Conservation (phyloP, 2,329 filamentous ascomycete species). For the Gnomoniopsis sp. region DNA sequence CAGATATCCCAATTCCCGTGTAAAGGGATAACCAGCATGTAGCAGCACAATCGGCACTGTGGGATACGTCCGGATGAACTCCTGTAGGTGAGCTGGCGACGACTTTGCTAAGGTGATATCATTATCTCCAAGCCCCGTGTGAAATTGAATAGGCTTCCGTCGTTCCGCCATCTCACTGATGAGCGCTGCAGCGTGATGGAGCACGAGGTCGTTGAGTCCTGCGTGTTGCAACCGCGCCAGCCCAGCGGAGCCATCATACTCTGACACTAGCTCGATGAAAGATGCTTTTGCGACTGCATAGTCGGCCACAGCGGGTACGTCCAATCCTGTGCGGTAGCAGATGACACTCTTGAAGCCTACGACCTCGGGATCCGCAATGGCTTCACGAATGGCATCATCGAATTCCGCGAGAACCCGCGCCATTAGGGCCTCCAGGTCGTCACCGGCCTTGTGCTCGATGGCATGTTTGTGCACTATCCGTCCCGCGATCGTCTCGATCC, state of each 20-base stretch:
- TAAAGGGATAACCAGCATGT: constrained; percentile 80
- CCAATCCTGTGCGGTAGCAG: constrained; percentile 74
- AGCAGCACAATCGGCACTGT: constrained; percentile 72
- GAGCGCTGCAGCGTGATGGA: constrained; percentile 59
- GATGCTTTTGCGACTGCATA: constrained; percentile 37
- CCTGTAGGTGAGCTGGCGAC: constrained; percentile 73
- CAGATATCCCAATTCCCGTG: constrained; percentile 73
- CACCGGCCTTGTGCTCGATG: constrained; percentile 31
- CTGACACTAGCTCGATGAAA: constrained; percentile 33
- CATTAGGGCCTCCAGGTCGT: constrained; percentile 37
- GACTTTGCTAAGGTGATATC: constrained; percentile 68
- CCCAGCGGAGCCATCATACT: constrained; percentile 26
- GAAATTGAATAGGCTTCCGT: constrained; percentile 74
- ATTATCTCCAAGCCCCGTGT: constrained; percentile 78
- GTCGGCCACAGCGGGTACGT: constrained; percentile 46
- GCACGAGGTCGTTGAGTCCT: constrained; percentile 66
- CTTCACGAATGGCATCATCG: constrained; percentile 47
- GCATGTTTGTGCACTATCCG: constrained; percentile 50
- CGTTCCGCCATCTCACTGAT: constrained; percentile 44
- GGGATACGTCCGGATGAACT: constrained; percentile 67
- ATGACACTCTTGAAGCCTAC: constrained; percentile 81
- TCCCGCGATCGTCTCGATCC: constrained; percentile 71
- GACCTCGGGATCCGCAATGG: constrained; percentile 63
- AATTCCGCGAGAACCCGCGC: constrained; percentile 48
- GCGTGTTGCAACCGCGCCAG: constrained; percentile 59